These are phyloP conservation scores for Telfairia occidentalis DNA, from an alignment of 331 rosid species.

Conservation along the genomic window DNA sequence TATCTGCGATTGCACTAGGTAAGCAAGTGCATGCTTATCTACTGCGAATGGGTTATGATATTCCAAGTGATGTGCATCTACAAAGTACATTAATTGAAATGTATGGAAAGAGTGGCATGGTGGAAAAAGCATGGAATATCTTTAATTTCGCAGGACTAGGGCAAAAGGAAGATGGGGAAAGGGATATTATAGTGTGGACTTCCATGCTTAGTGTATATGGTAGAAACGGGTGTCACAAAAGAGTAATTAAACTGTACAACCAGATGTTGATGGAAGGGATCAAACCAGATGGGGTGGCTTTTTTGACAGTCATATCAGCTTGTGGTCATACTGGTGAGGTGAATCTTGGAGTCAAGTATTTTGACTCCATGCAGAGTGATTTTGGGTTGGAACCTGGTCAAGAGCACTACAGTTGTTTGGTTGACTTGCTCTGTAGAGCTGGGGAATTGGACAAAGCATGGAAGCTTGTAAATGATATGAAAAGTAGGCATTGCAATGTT, in stretches of 20 bases:
- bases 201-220: conserved; percentile 69
- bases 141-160: conserved; percentile 40
- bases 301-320: conserved; percentile 65
- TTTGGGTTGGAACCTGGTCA: conserved; percentile 55
- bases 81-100: conserved; percentile 58
- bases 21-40: conserved; percentile 49
- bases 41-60: conserved; percentile 25
- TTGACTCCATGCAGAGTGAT: conserved; percentile 50
- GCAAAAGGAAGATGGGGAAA: conserved; percentile 23
- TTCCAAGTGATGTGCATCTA: conserved; percentile 44
- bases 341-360: conserved; percentile 46
- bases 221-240: conserved; percentile 39
- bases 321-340: conserved; percentile 62
- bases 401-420: conserved; percentile 62
- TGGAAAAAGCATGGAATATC: conserved; percentile 43
- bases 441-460: conserved; percentile 66
- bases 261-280: conserved; percentile 58
- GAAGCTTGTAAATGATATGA: conserved; percentile 38
- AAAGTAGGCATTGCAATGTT: conserved; percentile 20
- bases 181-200: conserved; percentile 64
- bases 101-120: conserved; percentile 69
- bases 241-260: conserved; percentile 40
- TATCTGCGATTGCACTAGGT: conserved; percentile 48
- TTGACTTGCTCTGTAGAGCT: conserved; percentile 67
- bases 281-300: conserved; percentile 50